phyloP scores from a whole-genome alignment of 139 green algal species.

The Tetraselmis striata region DNA sequence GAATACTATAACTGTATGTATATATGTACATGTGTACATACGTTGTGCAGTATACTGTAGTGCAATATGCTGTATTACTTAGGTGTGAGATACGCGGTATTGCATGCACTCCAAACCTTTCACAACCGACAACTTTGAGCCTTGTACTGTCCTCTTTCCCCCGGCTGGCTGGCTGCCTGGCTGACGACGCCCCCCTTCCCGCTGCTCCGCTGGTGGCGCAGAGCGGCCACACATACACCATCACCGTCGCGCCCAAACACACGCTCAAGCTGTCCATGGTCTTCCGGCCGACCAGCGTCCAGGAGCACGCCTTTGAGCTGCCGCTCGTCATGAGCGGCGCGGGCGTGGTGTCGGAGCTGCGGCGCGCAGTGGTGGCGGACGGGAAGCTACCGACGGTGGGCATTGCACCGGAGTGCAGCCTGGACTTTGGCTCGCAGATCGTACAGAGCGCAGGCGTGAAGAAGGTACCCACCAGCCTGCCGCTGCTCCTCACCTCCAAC shows the following conservation, averaged over 20 bases:
- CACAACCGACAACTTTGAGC: no score
- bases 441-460: background rate
- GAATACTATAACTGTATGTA: no score
- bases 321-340: background rate
- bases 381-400: background rate
- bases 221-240: slow-evolving; percentile 29
- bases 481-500: background rate
- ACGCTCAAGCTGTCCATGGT: slow-evolving; percentile 31
- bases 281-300: slow-evolving; percentile 21
- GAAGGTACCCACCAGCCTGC: background rate
- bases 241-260: slow-evolving; percentile 25
- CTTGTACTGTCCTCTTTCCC: no score
- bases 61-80: no score
- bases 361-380: background rate
- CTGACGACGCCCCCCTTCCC: no score
- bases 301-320: background rate
- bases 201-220: no score
- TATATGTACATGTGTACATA: no score
- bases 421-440: background rate
- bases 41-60: no score
- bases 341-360: background rate
- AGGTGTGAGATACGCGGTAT: no score
- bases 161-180: no score
- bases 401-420: background rate
- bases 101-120: no score